Evolutionary conservation across 2,329 filamentous ascomycete species (phyloP).

Genomic region (Pyrenophora teres): DNA sequence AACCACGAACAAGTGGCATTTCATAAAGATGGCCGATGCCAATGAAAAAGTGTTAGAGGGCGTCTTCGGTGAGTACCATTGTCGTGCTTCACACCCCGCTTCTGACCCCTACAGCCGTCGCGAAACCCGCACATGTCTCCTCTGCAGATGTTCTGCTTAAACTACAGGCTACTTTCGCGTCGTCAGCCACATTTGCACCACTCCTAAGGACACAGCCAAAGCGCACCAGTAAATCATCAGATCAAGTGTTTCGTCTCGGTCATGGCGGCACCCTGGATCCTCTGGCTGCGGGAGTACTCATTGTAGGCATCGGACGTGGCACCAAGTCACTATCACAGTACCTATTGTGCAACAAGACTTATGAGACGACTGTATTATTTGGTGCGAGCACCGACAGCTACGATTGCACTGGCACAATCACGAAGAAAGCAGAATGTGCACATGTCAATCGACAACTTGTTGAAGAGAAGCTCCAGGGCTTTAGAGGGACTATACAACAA

Average conservation of each 20-base stretch:
- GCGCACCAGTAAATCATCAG: constrained; percentile 25
- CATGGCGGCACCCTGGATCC: constrained; percentile 42
- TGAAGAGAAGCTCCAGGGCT: constrained; percentile 20
- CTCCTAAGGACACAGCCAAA: constrained; percentile 24
- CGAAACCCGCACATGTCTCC: constrained; percentile 28
- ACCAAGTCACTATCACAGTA: constrained; percentile 36
- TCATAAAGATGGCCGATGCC: constrained; percentile 1
- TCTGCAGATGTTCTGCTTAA: constrained; percentile 33
- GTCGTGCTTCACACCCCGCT: too few relatives aligned
- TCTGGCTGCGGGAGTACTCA: constrained; percentile 36
- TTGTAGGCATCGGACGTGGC: constrained; percentile 38
- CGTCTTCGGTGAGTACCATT: constrained; percentile 24
- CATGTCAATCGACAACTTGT: constrained; percentile 30
- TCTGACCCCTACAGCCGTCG: constrained; percentile 21
- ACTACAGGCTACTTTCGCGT: constrained; percentile 26
- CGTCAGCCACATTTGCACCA: constrained; percentile 24
- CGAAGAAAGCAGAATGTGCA: constrained; percentile 11
- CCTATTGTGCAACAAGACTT: constrained; percentile 35
- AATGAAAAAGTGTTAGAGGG: constrained; percentile 23
- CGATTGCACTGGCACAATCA: constrained; percentile 30
- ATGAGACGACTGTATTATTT: constrained; percentile 36
- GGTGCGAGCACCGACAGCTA: constrained; percentile 40
- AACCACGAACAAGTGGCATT: not conserved
- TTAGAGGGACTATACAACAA: constrained; percentile 33
- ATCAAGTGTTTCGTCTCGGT: constrained; percentile 35